These are phyloP conservation scores for Zymoseptoria tritici DNA, from an alignment of 2,329 filamentous ascomycete genomes.

Conservation along the genomic window DNA sequence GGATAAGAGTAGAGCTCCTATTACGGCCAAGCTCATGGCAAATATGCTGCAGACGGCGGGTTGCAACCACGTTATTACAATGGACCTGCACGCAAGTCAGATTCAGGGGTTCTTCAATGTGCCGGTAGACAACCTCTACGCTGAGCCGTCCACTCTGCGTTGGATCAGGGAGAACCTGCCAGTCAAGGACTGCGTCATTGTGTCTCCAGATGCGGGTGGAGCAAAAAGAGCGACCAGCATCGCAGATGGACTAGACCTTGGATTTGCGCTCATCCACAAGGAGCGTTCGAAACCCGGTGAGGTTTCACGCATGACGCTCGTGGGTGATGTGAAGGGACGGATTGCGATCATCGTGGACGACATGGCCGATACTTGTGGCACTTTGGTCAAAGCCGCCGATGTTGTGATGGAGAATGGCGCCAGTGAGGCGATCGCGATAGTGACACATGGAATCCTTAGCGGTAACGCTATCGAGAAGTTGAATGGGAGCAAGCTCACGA, in stretches of 20 bases:
- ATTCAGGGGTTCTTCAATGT: constrained; percentile 95
- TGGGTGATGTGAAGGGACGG: constrained; percentile 85
- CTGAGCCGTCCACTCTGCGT: constrained; percentile 81
- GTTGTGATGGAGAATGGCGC: constrained; percentile 84
- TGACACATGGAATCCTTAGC: constrained; percentile 86
- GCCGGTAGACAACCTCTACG: constrained; percentile 75
- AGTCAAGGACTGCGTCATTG: constrained; percentile 80
- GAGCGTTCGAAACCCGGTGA: constrained; percentile 87
- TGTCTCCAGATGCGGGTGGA: constrained; percentile 89
- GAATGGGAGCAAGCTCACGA: constrained; percentile 67
- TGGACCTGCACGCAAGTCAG: constrained; percentile 91
- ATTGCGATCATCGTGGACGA: constrained; percentile 95
- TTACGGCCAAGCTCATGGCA: constrained; percentile 89
- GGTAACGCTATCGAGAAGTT: constrained; percentile 81
- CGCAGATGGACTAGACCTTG: constrained; percentile 80
- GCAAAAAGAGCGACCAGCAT: constrained; percentile 91
- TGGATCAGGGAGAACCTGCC: constrained; percentile 86
- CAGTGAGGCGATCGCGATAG: constrained; percentile 82
- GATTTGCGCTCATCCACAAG: constrained; percentile 94
- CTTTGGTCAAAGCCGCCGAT: constrained; percentile 77
- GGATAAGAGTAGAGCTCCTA: constrained; percentile 90
- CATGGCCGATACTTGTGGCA: constrained; percentile 95
- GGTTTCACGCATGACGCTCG: constrained; percentile 89
- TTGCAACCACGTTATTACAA: constrained; percentile 88
- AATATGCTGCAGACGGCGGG: constrained; percentile 97